A percentile compares a stretch with the other conserved stretches of the same genome.
These are phyloP conservation scores for Pisolithus thermaeus DNA, from an alignment of 1,284 basidiomycete species.

Conservation along the genomic window DNA sequence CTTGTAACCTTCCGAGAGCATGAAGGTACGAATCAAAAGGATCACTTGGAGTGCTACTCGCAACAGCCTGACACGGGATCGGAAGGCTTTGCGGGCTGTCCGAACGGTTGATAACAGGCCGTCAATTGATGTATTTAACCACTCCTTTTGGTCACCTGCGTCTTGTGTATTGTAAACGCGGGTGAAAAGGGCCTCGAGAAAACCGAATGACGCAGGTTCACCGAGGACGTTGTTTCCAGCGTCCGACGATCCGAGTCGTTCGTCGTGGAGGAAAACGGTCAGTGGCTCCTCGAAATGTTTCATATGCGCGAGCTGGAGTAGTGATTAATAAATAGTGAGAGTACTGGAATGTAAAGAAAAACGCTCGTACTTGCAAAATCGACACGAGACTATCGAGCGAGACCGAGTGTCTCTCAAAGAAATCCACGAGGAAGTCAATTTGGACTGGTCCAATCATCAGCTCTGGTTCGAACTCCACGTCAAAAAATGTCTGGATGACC, in stretches of 20 bases:
- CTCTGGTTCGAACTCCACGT: slow-evolving; percentile 49
- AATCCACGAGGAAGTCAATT: slow-evolving; percentile 51
- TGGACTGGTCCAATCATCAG: slow-evolving; percentile 54
- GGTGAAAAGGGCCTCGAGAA: slow-evolving; percentile 38
- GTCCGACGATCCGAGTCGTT: slow-evolving; percentile 15
- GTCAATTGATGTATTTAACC: slow-evolving; percentile 16
- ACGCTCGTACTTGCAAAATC: slow-evolving; percentile 48
- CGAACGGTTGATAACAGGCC: slow-evolving; percentile 33
- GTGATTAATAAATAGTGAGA: neutral
- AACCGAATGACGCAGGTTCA: slow-evolving; percentile 21
- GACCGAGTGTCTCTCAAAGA: slow-evolving; percentile 45
- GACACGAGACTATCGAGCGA: slow-evolving; percentile 53
- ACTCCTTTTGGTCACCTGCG: slow-evolving; percentile 11
- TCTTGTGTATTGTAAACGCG: slow-evolving; percentile 26
- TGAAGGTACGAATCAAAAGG: slow-evolving; percentile 36
- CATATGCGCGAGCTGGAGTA: slow-evolving; percentile 49
- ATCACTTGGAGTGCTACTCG: slow-evolving; percentile 46
- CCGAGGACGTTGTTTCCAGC: slow-evolving; percentile 20
- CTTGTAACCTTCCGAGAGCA: slow-evolving; percentile 38
- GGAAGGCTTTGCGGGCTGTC: slow-evolving; percentile 35
- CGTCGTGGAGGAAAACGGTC: slow-evolving; percentile 33
- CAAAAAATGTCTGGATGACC: slow-evolving; percentile 55
- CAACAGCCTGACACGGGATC: slow-evolving; percentile 28
- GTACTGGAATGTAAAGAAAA: neutral
- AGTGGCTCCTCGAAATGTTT: slow-evolving; percentile 65